Evolutionary conservation across 768 basidiomycete species (phyloP).

Genomic region (Suillus brevipes): DNA sequence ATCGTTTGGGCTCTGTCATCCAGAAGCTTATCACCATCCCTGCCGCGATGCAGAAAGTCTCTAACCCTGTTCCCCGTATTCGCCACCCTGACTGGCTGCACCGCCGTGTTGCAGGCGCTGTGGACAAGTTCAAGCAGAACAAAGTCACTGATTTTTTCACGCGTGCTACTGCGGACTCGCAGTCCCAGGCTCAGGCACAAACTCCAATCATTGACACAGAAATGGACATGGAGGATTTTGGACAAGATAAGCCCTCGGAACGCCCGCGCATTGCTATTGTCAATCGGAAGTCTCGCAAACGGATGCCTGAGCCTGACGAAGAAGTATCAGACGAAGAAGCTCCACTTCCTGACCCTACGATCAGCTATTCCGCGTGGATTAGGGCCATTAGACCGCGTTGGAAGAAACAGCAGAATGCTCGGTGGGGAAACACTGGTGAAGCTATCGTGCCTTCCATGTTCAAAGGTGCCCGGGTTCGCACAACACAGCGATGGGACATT

Average conservation of each 20-base stretch:
- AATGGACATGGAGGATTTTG: constrained; percentile 69
- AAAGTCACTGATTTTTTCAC: constrained; percentile 95
- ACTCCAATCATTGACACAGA: constrained; percentile 13
- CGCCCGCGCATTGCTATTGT: constrained; percentile 54
- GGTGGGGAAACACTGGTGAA: constrained; percentile 41
- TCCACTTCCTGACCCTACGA: constrained; percentile 61
- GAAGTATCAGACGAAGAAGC: constrained; percentile 23
- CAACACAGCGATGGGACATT: constrained; percentile 84
- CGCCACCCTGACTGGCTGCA: constrained; percentile 98
- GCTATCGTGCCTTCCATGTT: constrained; percentile 73
- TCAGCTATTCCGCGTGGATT: constrained; percentile 77
- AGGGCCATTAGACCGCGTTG: constrained; percentile 75
- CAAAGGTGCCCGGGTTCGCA: constrained; percentile 54
- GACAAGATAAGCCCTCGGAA: constrained; percentile 18
- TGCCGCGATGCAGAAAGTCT: constrained; percentile 95
- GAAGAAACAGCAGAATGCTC: constrained; percentile 58
- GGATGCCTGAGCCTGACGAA: constrained; percentile 44
- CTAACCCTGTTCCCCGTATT: constrained; percentile 94
- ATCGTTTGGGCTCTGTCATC: constrained; percentile 94
- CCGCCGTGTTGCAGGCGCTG: constrained; percentile 81
- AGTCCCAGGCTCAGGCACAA: constrained; percentile 17
- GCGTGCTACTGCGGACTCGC: not conserved
- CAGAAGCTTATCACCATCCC: constrained; percentile 99
- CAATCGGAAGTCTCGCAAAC: constrained; percentile 47
- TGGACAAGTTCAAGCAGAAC: constrained; percentile 98